A percentile compares a stretch with the other conserved stretches of the same genome.
Evolutionary conservation across 2,329 filamentous ascomycete species (phyloP).

Genomic region (Fusarium subglutinans): DNA sequence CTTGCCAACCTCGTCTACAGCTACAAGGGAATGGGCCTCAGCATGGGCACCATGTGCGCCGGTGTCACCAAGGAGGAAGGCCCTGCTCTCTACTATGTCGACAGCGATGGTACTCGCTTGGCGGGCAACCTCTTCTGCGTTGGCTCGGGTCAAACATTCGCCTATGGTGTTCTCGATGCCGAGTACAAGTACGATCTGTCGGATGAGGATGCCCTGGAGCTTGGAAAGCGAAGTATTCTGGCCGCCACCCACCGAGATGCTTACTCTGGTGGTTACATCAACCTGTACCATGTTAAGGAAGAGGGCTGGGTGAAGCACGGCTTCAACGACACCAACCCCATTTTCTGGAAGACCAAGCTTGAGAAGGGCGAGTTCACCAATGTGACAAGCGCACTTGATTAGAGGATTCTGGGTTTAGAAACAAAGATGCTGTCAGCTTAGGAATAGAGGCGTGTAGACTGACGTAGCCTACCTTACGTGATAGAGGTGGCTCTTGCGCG

Average conservation of each 20-base stretch:
- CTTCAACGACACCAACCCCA: slow-evolving; percentile 97
- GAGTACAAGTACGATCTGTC: slow-evolving; percentile 92
- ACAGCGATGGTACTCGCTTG: slow-evolving; percentile 89
- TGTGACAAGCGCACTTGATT: slow-evolving; percentile 81
- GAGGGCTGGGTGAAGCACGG: slow-evolving; percentile 99
- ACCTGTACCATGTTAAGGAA: slow-evolving; percentile 99
- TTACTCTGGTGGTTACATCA: slow-evolving; percentile 99
- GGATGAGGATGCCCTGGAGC: slow-evolving; percentile 87
- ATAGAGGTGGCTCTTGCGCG: slow-evolving; percentile 29
- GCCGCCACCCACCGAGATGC: slow-evolving; percentile 97
- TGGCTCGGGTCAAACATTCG: slow-evolving; percentile 97
- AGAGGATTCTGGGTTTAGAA: slow-evolving; percentile 11
- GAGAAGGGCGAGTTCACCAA: slow-evolving; percentile 99
- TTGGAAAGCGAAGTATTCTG: slow-evolving; percentile 91
- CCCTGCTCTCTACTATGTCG: slow-evolving; percentile 98
- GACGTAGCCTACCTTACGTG: slow-evolving; percentile 11
- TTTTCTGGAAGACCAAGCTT: slow-evolving; percentile 99
- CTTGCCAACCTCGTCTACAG: slow-evolving; percentile 97
- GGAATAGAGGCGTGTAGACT: slow-evolving; percentile 5
- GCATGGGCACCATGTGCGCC: slow-evolving; percentile 99
- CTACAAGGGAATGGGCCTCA: slow-evolving; percentile 98
- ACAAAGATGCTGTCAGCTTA: not conserved
- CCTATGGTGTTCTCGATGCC: slow-evolving; percentile 96
- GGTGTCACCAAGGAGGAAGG: slow-evolving; percentile 96
- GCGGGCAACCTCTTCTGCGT: slow-evolving; percentile 98